Evolutionary conservation across 176 grass and related monocot species (phyloP), one percentile per base, ranked within the genome.

Genomic region (Echinochloa phyllopogon): DNA sequence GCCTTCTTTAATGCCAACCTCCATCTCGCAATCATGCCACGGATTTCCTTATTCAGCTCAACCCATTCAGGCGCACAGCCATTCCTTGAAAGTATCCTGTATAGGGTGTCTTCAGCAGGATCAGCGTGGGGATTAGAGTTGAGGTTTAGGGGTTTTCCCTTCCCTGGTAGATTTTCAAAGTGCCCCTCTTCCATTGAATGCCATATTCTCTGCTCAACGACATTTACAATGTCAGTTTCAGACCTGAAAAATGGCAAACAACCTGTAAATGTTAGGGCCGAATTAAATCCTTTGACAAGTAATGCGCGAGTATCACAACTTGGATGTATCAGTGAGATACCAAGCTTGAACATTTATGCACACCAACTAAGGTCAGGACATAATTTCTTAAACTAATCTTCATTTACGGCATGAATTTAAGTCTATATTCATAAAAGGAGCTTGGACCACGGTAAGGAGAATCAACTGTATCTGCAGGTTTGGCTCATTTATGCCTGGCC

Each of bases 131-230:
- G 90, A 41, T 93, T 95, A 48, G 88, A 77, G 29, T 50, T 44
- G 27, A 95, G 89, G 72, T 98, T 87, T 24, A 98, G 73, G 47
- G 95, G 95, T 71, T 91, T 92, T 39, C 95, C 95, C 85, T 93
- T 98, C 56, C 95, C 95, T 16, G 88, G 90, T 21, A 98, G 88
- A 18, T 98, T 98, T 78, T 98, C 92, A 43, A 98, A 94, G 48
- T 94, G 92, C 13, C 95, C 95, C 88, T 95, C 88, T 86, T 98
- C 95, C 92, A 98, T 98, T 7, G 95, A 93, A 56, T 91, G 90
- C 89, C 95, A 98, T 89, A 98, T 95, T 75, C 92, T 91, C 88
- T 85, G 95, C 88, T 98, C 95, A 76, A 98, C 95, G 6, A 98
- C 92, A 84, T 95, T 98, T 21, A 86, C 65, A 68, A 98, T 95